phyloP scores from a whole-genome alignment of 495 filamentous ascomycete genomes.

The Aspergillus ellipticus region DNA sequence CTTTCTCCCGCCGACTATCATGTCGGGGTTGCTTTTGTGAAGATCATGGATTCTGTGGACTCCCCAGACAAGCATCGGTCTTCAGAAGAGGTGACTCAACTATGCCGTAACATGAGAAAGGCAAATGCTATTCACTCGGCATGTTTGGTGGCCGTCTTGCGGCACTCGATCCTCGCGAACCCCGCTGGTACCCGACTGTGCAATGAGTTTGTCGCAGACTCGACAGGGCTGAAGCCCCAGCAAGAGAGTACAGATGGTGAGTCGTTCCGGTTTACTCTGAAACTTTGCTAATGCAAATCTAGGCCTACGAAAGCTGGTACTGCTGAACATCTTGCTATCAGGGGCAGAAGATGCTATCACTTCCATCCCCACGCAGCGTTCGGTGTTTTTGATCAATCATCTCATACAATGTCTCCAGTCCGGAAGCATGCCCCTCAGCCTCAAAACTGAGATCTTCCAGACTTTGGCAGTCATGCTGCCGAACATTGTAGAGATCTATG shows the following conservation, averaged over 20 bases:
- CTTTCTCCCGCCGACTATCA: constrained; percentile 35
- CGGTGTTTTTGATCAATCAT: constrained; percentile 80
- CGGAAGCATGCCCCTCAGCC: constrained; percentile 32
- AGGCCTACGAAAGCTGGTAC: constrained; percentile 51
- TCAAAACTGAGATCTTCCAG: constrained; percentile 56
- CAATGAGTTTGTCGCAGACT: constrained; percentile 58
- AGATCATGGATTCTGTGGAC: constrained; percentile 31
- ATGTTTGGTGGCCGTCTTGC: constrained; percentile 35
- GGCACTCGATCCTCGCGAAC: constrained; percentile 32
- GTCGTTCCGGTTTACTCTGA: constrained; percentile 4
- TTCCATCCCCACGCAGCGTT: constrained; percentile 68
- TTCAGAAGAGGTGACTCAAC: constrained; percentile 29
- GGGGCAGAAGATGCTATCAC: constrained; percentile 47
- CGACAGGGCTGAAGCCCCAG: constrained; percentile 49
- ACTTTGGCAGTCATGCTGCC: constrained; percentile 64
- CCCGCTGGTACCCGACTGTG: constrained; percentile 43
- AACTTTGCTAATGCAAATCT: constrained; percentile 18
- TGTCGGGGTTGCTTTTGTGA: constrained; percentile 41
- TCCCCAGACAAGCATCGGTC: constrained; percentile 23
- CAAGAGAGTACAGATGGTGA: constrained; percentile 38
- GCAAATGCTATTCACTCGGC: constrained; percentile 40
- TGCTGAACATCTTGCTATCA: constrained; percentile 57
- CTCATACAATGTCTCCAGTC: constrained; percentile 65
- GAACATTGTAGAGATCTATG: constrained; percentile 71
- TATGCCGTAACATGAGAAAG: constrained; percentile 35